Evolutionary conservation across 2,329 filamentous ascomycete species (phyloP).

Genomic region (Sordariomycetes sp.): DNA sequence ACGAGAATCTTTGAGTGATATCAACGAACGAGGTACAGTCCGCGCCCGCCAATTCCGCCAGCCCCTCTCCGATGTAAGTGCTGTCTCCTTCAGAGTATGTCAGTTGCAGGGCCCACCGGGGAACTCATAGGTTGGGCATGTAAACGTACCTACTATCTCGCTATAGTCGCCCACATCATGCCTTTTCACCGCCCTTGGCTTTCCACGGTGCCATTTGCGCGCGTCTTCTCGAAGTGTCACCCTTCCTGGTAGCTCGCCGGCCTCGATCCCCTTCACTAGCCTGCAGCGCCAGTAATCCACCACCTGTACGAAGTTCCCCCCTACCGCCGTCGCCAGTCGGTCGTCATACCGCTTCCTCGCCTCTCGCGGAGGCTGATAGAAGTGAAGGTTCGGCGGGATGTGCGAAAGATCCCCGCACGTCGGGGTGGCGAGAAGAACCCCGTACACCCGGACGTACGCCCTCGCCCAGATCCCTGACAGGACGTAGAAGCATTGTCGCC

Average conservation of each 20-base stretch:
- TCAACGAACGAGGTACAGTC: too few species aligned
- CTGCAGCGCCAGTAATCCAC: not conserved
- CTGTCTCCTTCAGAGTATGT: too few species aligned
- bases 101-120: too few species aligned
- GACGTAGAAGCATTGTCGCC: not conserved
- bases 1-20: too few species aligned
- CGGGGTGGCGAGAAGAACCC: not conserved
- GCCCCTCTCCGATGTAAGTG: too few species aligned
- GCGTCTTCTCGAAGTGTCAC: not conserved
- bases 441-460: not conserved
- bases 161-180: not conserved
- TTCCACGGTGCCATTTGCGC: not conserved
- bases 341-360: not conserved
- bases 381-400: not conserved
- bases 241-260: not conserved
- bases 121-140: too few species aligned
- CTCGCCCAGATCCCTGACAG: not conserved
- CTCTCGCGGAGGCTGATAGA: not conserved
- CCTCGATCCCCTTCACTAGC: not conserved
- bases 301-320: not conserved
- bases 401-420: not conserved
- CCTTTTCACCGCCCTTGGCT: not conserved
- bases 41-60: too few species aligned
- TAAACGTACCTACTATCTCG: too few species aligned
- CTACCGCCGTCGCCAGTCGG: not conserved